phyloP scores from a whole-genome alignment of 805 yeast genomes.

The Scheffersomyces lignosus region DNA sequence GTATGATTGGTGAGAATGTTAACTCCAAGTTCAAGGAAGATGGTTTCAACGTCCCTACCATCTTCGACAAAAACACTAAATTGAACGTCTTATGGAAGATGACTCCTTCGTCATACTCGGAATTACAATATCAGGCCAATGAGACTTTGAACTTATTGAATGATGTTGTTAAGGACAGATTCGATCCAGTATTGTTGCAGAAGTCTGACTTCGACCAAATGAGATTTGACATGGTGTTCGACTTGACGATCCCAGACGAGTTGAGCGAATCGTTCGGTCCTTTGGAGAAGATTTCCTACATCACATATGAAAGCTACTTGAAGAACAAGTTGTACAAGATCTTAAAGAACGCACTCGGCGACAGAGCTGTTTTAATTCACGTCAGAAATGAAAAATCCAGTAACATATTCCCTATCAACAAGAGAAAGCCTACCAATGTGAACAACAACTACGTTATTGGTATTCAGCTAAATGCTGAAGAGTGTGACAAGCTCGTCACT shows the following conservation, averaged over 20 bases:
- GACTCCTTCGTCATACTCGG: slow-evolving; percentile 63
- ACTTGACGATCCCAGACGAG: slow-evolving; percentile 48
- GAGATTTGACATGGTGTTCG: slow-evolving; percentile 65
- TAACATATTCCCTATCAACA: slow-evolving; percentile 41
- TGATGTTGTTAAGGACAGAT: slow-evolving; percentile 82
- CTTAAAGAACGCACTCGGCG: slow-evolving; percentile 57
- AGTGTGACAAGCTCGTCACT: slow-evolving; percentile 78
- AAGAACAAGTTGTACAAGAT: slow-evolving; percentile 60
- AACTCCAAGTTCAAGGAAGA: slow-evolving; percentile 44
- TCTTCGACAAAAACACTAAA: slow-evolving; percentile 74
- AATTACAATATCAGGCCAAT: slow-evolving; percentile 63
- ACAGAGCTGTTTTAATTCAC: slow-evolving; percentile 40
- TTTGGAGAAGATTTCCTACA: slow-evolving; percentile 66
- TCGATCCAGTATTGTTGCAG: slow-evolving; percentile 71
- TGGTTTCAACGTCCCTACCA: slow-evolving; percentile 73
- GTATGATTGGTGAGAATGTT: slow-evolving; percentile 47
- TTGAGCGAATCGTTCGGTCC: slow-evolving; percentile 56
- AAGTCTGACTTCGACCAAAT: slow-evolving; percentile 53
- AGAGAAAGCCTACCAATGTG: slow-evolving; percentile 50
- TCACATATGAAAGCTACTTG: slow-evolving; percentile 67
- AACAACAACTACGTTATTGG: slow-evolving; percentile 53
- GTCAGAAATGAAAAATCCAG: slow-evolving; percentile 26
- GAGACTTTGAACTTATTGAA: slow-evolving; percentile 68
- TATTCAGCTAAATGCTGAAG: slow-evolving; percentile 64
- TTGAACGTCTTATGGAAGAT: slow-evolving; percentile 81